Evolutionary conservation across 2,329 filamentous ascomycete genomes (phyloP).

Genomic region (Cytospora paraplurivora): DNA sequence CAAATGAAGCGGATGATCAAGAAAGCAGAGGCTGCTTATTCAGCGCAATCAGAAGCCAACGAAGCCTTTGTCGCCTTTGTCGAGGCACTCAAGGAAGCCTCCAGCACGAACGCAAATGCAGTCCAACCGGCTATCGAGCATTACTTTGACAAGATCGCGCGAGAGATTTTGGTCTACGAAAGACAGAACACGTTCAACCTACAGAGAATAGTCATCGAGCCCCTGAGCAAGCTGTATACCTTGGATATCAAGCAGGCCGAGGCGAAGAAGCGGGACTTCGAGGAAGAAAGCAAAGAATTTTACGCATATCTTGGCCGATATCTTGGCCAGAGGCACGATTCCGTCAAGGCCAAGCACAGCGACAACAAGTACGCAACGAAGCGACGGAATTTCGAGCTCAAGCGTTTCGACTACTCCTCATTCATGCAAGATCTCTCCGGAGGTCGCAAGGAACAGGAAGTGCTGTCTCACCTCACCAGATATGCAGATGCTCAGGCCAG

Average conservation of each 20-base stretch:
- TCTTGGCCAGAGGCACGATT: slow-evolving; percentile 93
- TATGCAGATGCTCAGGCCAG: slow-evolving; percentile 90
- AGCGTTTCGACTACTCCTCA: slow-evolving; percentile 97
- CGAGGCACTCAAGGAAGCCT: slow-evolving; percentile 83
- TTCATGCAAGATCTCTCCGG: slow-evolving; percentile 99
- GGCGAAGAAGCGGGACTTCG: slow-evolving; percentile 94
- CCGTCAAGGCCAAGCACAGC: slow-evolving; percentile 95
- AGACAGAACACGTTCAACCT: slow-evolving; percentile 80
- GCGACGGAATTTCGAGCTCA: slow-evolving; percentile 91
- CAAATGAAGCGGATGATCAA: slow-evolving; percentile 97
- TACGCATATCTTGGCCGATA: slow-evolving; percentile 95
- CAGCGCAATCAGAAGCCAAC: slow-evolving; percentile 80
- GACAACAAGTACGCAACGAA: slow-evolving; percentile 96
- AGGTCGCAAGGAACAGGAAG: slow-evolving; percentile 96
- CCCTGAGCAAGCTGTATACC: slow-evolving; percentile 86
- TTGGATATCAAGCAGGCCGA: slow-evolving; percentile 98
- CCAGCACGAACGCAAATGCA: slow-evolving; percentile 88
- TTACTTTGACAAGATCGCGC: slow-evolving; percentile 96
- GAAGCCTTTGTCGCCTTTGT: slow-evolving; percentile 82
- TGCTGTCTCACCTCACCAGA: slow-evolving; percentile 89
- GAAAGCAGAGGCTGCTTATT: slow-evolving; percentile 84
- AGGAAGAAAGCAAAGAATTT: slow-evolving; percentile 98
- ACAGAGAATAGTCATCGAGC: slow-evolving; percentile 93
- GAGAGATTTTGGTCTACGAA: slow-evolving; percentile 86
- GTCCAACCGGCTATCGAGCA: slow-evolving; percentile 97